Evolutionary conservation across 768 basidiomycete genomes (phyloP).

Genomic region (Sarcomyxa edulis): DNA sequence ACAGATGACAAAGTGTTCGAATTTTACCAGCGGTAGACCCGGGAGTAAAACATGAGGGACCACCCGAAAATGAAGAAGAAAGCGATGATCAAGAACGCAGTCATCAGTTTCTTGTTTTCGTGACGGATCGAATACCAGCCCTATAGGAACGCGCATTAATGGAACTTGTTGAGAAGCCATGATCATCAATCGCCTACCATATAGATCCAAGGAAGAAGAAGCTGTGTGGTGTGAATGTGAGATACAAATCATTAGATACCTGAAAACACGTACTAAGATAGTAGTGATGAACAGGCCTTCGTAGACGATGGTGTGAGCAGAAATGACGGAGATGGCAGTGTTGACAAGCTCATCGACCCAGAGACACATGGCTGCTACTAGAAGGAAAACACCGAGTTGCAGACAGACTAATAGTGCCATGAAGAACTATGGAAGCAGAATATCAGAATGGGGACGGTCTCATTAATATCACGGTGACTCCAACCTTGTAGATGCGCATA

Average conservation of each 20-base stretch:
- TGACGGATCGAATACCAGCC: slow-evolving; percentile 50
- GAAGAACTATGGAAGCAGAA: slow-evolving; percentile 33
- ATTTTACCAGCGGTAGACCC: slow-evolving; percentile 39
- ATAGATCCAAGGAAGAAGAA: slow-evolving; percentile 48
- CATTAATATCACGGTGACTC: slow-evolving; percentile 1
- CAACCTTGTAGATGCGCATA: slow-evolving; percentile 44
- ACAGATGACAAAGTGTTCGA: too few relatives aligned
- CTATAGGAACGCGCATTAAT: slow-evolving; percentile 17
- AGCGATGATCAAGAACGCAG: slow-evolving; percentile 35
- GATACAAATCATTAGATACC: background rate
- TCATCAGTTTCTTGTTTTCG: slow-evolving; percentile 37
- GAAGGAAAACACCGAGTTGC: slow-evolving; percentile 49
- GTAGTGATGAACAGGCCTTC: slow-evolving; percentile 39
- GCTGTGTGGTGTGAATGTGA: slow-evolving; percentile 19
- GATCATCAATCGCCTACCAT: slow-evolving; percentile 25
- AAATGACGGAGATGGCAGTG: slow-evolving; percentile 37
- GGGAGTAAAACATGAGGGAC: slow-evolving; percentile 42
- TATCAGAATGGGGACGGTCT: background rate
- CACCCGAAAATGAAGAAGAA: slow-evolving; percentile 31
- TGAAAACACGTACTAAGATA: slow-evolving; percentile 29
- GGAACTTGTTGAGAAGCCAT: background rate
- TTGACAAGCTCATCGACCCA: slow-evolving; percentile 53
- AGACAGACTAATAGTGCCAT: slow-evolving; percentile 49
- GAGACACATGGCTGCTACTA: slow-evolving; percentile 43
- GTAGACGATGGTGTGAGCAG: slow-evolving; percentile 35